Percentiles rank a stretch among this genome's conserved stretches.
Conservation (phyloP, 2,329 filamentous ascomycete genomes). For the Atkinsonella hypoxylon region DNA sequence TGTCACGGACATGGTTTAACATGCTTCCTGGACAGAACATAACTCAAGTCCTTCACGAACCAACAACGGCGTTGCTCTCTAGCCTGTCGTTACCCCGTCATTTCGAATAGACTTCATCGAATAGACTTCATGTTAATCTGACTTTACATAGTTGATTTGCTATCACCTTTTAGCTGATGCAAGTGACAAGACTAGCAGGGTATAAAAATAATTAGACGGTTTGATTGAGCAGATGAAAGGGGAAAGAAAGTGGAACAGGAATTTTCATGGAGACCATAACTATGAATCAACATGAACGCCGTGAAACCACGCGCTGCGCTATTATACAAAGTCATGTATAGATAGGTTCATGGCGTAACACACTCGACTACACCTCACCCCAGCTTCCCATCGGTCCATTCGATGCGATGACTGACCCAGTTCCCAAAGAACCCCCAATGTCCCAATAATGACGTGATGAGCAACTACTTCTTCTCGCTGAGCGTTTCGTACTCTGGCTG, state of each 20-base stretch:
- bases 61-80: too few relatives aligned
- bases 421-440: conserved; percentile 68
- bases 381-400: conserved; percentile 62
- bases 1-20: too few relatives aligned
- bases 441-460: conserved; percentile 89
- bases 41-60: too few relatives aligned
- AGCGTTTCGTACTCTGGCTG: conserved; percentile 74
- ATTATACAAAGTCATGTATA: not conserved
- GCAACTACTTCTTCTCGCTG: conserved; percentile 51
- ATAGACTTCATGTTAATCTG: too few relatives aligned
- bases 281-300: not conserved
- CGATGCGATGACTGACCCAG: conserved; percentile 56
- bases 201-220: too few relatives aligned
- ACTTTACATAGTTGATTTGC: too few relatives aligned
- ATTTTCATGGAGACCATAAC: not conserved
- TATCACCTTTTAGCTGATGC: too few relatives aligned
- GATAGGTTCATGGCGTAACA: not conserved
- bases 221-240: not conserved
- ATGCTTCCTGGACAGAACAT: too few relatives aligned
- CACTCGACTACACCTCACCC: conserved; percentile 51
- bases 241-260: not conserved
- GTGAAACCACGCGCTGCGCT: not conserved
- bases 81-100: too few relatives aligned
- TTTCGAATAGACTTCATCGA: too few relatives aligned
- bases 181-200: too few relatives aligned